Evolutionary conservation across 192 early-diverging fungal genomes (phyloP), one percentile per base, ranked within the genome.

Genomic region (Dissophora ornata): DNA sequence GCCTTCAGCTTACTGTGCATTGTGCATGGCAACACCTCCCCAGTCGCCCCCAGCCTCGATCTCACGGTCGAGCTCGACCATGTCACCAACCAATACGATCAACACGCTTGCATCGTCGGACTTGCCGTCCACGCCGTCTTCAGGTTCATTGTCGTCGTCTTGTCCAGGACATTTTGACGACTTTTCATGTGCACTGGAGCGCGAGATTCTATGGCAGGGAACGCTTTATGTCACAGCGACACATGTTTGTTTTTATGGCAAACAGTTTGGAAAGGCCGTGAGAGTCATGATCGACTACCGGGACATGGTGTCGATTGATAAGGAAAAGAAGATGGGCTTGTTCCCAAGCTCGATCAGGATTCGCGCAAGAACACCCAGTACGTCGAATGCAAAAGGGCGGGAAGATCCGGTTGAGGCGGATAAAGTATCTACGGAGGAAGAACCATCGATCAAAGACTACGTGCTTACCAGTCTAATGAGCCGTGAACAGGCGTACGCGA

Each of bases 141-240:
- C 44, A 5, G 32, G 51, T 22, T 46, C 52, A 4, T 36, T 48
- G 18, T 4, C 44, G 18, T 5, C 44, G 12, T 38, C 7, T 12
- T 71, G 69, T n/a, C 38, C 53, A 2, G 45, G 69, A 15, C 54
- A 63, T 12, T 63, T 71, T 48, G 49, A 63, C 16, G 69, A 71
- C 42, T 71, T 57, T 13, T 12, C 69, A 0, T 87, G 86, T 70
- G 86, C 86, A 16, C 42, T 87, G n/a, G 86, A 87, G 32, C 54
- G 84, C 10, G 86, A 87, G 32, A 82, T 74, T n/a, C 54, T 87
- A 19, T 87, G 86, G 81, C 84, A 88, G n/a, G 86, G 86, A 11
- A 74, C 83, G 16, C 44, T 87, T 10, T 87, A 82, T 38, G 40
- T 81, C 2, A 88, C 86, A 21, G 62, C 48, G 21, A 62, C 38